Evolutionary conservation across 1,139 yeast species (phyloP).

Genomic region (Magnusiomyces sp.): DNA sequence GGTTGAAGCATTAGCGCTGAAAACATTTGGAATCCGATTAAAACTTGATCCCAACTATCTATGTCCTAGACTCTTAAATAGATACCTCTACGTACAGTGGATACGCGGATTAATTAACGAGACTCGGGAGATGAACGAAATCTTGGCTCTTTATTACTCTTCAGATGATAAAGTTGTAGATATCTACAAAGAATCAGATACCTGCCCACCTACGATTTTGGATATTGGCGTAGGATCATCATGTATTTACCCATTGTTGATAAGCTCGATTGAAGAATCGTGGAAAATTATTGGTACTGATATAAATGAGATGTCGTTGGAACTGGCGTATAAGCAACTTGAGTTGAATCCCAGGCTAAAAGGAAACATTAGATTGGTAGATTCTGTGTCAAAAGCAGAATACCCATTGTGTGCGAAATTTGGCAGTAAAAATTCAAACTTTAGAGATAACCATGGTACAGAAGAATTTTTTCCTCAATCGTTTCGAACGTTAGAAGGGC

Average conservation of each 20-base stretch:
- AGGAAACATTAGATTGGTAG: background rate
- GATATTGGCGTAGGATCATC: constrained; percentile 5
- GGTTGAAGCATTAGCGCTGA: background rate
- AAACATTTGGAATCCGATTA: background rate
- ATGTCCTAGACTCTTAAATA: constrained; percentile 1
- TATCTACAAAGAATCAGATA: background rate
- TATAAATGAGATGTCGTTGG: background rate
- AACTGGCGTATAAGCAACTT: background rate
- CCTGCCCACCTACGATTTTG: background rate
- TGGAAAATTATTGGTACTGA: constrained; percentile 3
- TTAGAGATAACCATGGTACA: too few relatives aligned
- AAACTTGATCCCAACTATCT: background rate
- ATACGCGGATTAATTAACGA: background rate
- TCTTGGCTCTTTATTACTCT: background rate
- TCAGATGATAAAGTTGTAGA: background rate
- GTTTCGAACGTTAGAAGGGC: too few relatives aligned
- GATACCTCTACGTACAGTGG: constrained; percentile 1
- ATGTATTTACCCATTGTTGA: constrained; percentile 2
- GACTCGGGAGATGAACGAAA: background rate
- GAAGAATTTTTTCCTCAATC: too few relatives aligned
- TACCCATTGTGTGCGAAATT: too few relatives aligned
- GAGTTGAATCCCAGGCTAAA: background rate
- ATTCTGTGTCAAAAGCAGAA: background rate
- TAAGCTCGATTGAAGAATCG: background rate
- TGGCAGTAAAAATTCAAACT: too few relatives aligned